Percentiles rank a stretch among this genome's conserved stretches.
Evolutionary conservation across 2,329 filamentous ascomycete genomes (phyloP).

Genomic region (Claviceps paspali): DNA sequence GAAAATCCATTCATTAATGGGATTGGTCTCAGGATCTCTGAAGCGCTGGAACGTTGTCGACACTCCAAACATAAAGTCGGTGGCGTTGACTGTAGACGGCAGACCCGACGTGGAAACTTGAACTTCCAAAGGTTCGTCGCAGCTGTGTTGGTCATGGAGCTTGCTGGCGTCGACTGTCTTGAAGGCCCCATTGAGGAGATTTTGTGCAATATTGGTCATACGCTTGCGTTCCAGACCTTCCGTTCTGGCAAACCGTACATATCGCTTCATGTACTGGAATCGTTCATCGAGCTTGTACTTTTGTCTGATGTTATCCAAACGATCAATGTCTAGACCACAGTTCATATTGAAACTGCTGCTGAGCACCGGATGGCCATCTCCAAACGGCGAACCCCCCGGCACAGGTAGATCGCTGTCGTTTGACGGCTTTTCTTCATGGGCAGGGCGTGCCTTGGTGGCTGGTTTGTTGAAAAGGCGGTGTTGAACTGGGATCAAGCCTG

Average conservation of each 20-base stretch:
- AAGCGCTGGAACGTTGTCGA: constrained; percentile 43
- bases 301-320: constrained; percentile 28
- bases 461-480: constrained; percentile 24
- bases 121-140: constrained; percentile 33
- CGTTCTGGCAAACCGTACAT: constrained; percentile 33
- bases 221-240: constrained; percentile 33
- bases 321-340: constrained; percentile 32
- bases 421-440: constrained; percentile 17
- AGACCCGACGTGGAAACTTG: constrained; percentile 34
- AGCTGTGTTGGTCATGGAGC: constrained; percentile 25
- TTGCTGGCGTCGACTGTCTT: constrained; percentile 32
- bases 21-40: constrained; percentile 33
- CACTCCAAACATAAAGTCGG: constrained; percentile 43
- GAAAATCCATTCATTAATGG: constrained; percentile 43
- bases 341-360: constrained; percentile 23
- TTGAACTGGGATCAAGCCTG: constrained; percentile 25
- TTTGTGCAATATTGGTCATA: constrained; percentile 33
- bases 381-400: constrained; percentile 6
- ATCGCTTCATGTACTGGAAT: constrained; percentile 41
- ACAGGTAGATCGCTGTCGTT: constrained; percentile 10
- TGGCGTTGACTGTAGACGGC: constrained; percentile 35
- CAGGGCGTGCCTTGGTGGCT: constrained; percentile 13
- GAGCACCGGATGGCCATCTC: constrained; percentile 6
- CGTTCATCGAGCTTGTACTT: constrained; percentile 32
- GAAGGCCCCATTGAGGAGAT: constrained; percentile 32